phyloP scores from a whole-genome alignment of 441 rosid genomes.

The Gossypium laxum region DNA sequence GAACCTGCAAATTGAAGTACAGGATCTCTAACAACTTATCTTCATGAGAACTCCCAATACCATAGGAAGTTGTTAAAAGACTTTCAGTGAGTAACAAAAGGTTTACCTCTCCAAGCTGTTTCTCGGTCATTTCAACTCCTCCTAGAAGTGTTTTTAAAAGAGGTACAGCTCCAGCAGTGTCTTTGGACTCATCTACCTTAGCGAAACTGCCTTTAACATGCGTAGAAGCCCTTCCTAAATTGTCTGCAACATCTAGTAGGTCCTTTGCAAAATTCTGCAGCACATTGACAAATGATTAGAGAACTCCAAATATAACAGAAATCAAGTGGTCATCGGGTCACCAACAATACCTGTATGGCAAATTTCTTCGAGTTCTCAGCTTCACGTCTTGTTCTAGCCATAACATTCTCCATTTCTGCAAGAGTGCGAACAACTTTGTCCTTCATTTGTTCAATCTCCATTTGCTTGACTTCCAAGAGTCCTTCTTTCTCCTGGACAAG shows the following conservation, averaged over 20 bases:
- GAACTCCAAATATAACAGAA: not conserved
- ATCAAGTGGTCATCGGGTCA: conserved; percentile 13
- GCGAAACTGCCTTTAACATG: conserved; percentile 70
- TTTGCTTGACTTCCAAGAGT: conserved; percentile 51
- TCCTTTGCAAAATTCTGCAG: conserved; percentile 69
- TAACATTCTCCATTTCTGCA: conserved; percentile 88
- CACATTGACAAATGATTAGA: conserved; percentile 2
- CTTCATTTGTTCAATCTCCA: conserved; percentile 60
- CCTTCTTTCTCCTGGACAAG: conserved; percentile 61
- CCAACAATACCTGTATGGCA: conserved; percentile 60
- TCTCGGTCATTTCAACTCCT: conserved; percentile 97
- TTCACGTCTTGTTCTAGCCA: conserved; percentile 75
- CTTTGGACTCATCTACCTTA: conserved; percentile 57
- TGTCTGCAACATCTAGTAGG: conserved; percentile 87
- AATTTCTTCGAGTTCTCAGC: conserved; percentile 76
- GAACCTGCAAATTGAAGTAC: not conserved
- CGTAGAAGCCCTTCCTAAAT: conserved; percentile 75
- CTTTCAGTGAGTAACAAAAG: not conserved
- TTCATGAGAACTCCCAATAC: not conserved
- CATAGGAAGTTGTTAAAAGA: not conserved
- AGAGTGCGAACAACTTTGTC: conserved; percentile 67
- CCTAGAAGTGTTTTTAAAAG: conserved; percentile 67
- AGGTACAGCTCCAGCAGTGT: conserved; percentile 50
- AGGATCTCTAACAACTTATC: not conserved
- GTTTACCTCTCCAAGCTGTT: conserved; percentile 64